A percentile compares a stretch with the other conserved stretches of the same genome.
phyloP scores from a whole-genome alignment of 768 basidiomycete genomes.

The Phaffia australis region DNA sequence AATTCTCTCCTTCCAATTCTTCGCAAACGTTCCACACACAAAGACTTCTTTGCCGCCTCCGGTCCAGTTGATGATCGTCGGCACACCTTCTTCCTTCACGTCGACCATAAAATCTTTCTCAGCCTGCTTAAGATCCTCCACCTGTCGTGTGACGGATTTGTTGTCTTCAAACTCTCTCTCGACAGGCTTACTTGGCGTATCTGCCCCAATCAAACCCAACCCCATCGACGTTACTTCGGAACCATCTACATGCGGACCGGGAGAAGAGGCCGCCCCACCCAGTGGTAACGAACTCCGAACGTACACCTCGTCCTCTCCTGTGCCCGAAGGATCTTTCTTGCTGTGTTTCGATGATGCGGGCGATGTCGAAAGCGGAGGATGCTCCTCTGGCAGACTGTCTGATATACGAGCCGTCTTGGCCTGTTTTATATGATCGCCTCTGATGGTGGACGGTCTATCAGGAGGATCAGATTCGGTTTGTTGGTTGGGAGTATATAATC shows the following conservation, averaged over 20 bases:
- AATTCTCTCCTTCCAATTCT: conserved; percentile 37
- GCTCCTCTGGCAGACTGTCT: background rate
- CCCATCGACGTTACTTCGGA: conserved; percentile 1
- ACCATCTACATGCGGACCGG: background rate
- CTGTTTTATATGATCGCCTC: background rate
- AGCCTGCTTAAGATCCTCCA: background rate
- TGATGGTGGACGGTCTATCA: background rate
- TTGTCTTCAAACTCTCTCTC: background rate
- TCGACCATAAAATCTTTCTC: background rate
- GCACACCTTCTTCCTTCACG: conserved; percentile 16
- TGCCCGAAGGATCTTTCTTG: background rate
- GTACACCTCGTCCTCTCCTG: conserved; percentile 22
- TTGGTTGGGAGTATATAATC: background rate
- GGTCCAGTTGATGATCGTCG: conserved; percentile 43
- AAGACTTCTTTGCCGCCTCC: conserved; percentile 54
- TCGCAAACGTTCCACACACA: conserved; percentile 47
- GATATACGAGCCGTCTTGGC: conserved; percentile 21
- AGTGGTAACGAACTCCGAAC: conserved; percentile 17
- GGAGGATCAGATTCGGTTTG: background rate
- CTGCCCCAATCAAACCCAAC: background rate
- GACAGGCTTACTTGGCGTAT: background rate
- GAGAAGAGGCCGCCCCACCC: conserved; percentile 3
- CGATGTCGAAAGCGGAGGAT: background rate
- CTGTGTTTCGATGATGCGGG: background rate
- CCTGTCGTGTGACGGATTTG: background rate